phyloP scores from a whole-genome alignment of 2,329 filamentous ascomycete species.

The Pseudogymnoascus sp. region DNA sequence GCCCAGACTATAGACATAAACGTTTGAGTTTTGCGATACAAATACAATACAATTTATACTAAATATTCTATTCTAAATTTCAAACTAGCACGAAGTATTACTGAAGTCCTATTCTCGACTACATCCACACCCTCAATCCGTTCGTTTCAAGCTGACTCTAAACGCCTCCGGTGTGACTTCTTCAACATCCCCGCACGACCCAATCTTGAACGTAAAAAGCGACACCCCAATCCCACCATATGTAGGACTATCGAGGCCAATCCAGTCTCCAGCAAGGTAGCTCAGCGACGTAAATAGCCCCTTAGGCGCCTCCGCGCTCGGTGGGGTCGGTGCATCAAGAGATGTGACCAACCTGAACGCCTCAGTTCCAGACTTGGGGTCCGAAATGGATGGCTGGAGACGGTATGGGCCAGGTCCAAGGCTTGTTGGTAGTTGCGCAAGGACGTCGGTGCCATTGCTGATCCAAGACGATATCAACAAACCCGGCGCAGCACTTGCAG shows the following conservation, averaged over 20 bases:
- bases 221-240: constrained; percentile 3
- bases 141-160: neutral
- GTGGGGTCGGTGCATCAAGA: neutral
- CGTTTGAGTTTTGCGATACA: neutral
- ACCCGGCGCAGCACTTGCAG: constrained; percentile 22
- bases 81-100: neutral
- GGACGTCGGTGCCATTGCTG: constrained; percentile 29
- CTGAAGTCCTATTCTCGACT: neutral
- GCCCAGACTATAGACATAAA: neutral
- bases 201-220: neutral
- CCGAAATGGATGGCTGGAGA: neutral
- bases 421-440: constrained; percentile 13
- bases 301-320: neutral
- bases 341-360: neutral
- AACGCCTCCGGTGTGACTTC: constrained; percentile 1
- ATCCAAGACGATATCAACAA: constrained; percentile 27
- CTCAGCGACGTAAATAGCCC: neutral
- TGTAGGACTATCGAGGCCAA: neutral
- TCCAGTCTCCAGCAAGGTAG: neutral
- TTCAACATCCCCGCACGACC: neutral
- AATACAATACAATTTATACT: neutral
- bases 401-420: neutral
- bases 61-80: neutral
- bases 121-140: neutral
- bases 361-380: neutral